Base-by-base conservation (phyloP, 768 basidiomycete species). In the Boletus rubroflammeus region DNA sequence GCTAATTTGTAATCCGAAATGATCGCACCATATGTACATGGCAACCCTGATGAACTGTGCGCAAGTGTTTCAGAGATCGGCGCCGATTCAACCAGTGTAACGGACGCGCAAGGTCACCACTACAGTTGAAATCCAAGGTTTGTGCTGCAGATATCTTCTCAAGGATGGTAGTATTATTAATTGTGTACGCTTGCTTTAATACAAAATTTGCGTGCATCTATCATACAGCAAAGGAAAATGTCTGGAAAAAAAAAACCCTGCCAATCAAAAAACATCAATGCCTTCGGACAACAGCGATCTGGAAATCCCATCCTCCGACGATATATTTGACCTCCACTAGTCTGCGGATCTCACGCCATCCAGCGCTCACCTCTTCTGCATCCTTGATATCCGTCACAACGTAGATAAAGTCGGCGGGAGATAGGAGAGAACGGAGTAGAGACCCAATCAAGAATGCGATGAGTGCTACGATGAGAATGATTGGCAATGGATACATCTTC, bases 391-490 rank as follows among this genome's bases (percentile, higher is more conserved):
- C 83, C 59, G 75, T 77, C 61, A 81, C 86, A 40, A 91, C 83
- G 67, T 93, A 86, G 41, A 94, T 84, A 73, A 93, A 95, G 72
- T 97, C 96, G 15, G 88, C 90, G 41, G 96, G 91, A 6, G 87
- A 89, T 36, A 98, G 75, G 57, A 98, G 77, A 17, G 91, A 93
- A 51, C 96, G 83, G 56, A 97, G 73, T 51, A 98, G 75, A 26
- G 93, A 95, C 53, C 96, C 96, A 63, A 98, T 81, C 63, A 98
- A 75, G 71, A 98, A 94, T 26, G 89, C 87, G 62, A 97, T 89
- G 58, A 98, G 70, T 36, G 85, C 93, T 36, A 88, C 81, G 55
- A 93, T 75, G 61, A 97, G 64, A 54, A 96, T 71, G 39, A 84
- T 85, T 42, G 76, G 74, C 48, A 79, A 67, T 39, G 75, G 74